Evolutionary conservation across 2,329 filamentous ascomycete species (phyloP).

Genomic region (Corniculantispora saksenae): DNA sequence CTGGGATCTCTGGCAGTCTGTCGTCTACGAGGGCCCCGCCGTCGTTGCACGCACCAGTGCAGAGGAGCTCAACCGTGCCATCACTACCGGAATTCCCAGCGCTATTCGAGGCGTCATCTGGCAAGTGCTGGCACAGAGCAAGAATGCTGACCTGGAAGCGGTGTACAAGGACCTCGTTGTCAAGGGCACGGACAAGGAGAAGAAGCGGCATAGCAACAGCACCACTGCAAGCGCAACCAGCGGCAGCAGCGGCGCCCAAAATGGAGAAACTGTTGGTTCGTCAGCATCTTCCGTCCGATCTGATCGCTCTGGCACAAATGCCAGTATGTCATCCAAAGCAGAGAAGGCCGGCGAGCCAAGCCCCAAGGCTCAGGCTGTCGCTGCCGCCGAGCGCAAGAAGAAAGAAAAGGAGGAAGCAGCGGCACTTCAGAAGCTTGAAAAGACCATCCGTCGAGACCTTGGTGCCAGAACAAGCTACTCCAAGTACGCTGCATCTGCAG

Average conservation of each 20-base stretch:
- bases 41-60: constrained; percentile 85
- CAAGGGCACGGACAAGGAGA: constrained; percentile 80
- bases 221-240: constrained; percentile 53
- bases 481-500: constrained; percentile 88
- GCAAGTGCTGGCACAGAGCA: constrained; percentile 95
- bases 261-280: constrained; percentile 66
- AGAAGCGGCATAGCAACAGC: constrained; percentile 59
- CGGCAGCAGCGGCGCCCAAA: constrained; percentile 60
- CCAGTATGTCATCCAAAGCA: constrained; percentile 56
- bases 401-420: constrained; percentile 76
- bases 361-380: constrained; percentile 63
- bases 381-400: constrained; percentile 70
- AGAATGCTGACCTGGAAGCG: constrained; percentile 83
- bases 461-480: constrained; percentile 94
- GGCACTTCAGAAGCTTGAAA: constrained; percentile 80
- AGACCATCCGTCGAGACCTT: constrained; percentile 85
- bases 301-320: constrained; percentile 65
- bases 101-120: constrained; percentile 98
- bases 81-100: constrained; percentile 89
- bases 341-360: constrained; percentile 65
- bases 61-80: constrained; percentile 86
- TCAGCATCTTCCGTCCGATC: constrained; percentile 86
- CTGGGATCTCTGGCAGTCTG: constrained; percentile 96
- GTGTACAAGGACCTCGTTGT: constrained; percentile 82
- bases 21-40: constrained; percentile 91